phyloP scores from a whole-genome alignment of 140 eudicot species.

The Anethum foeniculum region DNA sequence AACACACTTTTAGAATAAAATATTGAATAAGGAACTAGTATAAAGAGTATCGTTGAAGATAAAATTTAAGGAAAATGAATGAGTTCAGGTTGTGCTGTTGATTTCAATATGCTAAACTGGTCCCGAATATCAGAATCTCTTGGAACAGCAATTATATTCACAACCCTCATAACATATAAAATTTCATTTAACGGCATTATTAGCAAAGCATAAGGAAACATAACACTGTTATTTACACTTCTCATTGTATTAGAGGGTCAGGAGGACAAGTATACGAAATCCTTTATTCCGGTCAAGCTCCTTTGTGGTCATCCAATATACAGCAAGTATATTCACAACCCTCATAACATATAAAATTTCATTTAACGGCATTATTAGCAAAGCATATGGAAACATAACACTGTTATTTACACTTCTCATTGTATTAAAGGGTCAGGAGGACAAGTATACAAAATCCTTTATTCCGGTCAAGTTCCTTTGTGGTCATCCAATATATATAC shows the following conservation, averaged over 20 bases:
- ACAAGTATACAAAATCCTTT: background rate
- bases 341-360: background rate
- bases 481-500: slow-evolving; percentile 1
- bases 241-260: background rate
- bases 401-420: background rate
- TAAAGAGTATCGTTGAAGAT: too few species aligned
- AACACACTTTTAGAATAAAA: too few species aligned
- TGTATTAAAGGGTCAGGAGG: background rate
- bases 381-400: background rate
- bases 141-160: background rate
- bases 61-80: background rate
- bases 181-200: background rate
- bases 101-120: background rate
- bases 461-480: background rate
- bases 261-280: background rate
- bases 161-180: background rate
- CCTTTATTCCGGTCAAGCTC: background rate
- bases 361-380: background rate
- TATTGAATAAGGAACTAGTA: too few species aligned
- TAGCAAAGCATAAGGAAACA: background rate
- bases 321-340: background rate
- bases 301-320: slow-evolving; percentile 3
- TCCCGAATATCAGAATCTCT: background rate
- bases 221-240: background rate
- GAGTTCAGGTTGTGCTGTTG: background rate